Percentiles rank a stretch among this genome's conserved stretches.
Evolutionary conservation across 768 basidiomycete genomes (phyloP).

Genomic region (Boletellus ananiceps): DNA sequence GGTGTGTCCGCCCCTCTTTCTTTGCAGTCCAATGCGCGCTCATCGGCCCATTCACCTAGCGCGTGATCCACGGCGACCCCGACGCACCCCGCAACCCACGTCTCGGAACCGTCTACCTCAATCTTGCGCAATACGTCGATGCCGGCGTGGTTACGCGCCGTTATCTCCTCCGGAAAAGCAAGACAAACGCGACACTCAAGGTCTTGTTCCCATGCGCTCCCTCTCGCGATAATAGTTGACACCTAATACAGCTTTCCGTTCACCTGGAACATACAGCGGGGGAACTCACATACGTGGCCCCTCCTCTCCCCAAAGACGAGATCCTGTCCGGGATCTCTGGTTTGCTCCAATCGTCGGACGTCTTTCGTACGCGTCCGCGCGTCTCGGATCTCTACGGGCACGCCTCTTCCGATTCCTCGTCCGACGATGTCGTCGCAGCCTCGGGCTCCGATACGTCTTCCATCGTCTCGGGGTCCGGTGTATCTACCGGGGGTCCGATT

Average conservation of each 20-base stretch:
- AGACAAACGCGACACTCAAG: constrained; percentile 76
- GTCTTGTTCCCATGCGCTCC: constrained; percentile 28
- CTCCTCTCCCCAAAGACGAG: constrained; percentile 67
- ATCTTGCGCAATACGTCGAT: constrained; percentile 71
- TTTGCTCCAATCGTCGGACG: constrained; percentile 51
- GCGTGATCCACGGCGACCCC: constrained; percentile 54
- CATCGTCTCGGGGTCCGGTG: constrained; percentile 12
- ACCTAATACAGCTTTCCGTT: constrained; percentile 48
- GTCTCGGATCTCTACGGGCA: constrained; percentile 43
- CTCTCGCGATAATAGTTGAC: not conserved
- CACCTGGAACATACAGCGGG: constrained; percentile 53
- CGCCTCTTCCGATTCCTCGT: constrained; percentile 29
- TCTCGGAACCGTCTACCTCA: constrained; percentile 62
- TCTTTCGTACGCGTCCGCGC: constrained; percentile 47
- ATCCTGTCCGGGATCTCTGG: constrained; percentile 65
- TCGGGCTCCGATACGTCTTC: constrained; percentile 22
- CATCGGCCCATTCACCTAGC: constrained; percentile 32
- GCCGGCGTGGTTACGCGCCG: constrained; percentile 54
- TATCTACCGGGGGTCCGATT: not conserved
- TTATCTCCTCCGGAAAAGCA: constrained; percentile 67
- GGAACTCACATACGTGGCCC: constrained; percentile 52
- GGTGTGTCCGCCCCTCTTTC: constrained; percentile 23
- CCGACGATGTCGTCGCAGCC: constrained; percentile 6
- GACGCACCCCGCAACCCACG: constrained; percentile 53
- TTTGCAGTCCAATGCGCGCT: not conserved